Conservation (phyloP, 345 rosid species). For the Eucalyptus erythrocorys region DNA sequence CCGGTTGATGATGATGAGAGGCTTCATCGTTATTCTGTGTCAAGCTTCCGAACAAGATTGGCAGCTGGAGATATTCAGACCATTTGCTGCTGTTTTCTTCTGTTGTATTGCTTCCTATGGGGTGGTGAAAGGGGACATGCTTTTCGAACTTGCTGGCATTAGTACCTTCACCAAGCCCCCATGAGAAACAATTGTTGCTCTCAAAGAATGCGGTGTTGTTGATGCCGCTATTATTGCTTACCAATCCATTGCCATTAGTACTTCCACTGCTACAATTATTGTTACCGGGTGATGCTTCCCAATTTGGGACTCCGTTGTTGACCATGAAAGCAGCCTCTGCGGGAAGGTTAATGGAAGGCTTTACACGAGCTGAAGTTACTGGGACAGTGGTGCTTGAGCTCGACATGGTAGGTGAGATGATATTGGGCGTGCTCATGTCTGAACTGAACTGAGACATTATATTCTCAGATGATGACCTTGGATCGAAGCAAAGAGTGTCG, state of each 20-base stretch:
- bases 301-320: background rate
- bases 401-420: constrained; percentile 9
- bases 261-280: constrained; percentile 1
- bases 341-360: constrained; percentile 52
- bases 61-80: constrained; percentile 36
- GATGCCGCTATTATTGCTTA: constrained; percentile 14
- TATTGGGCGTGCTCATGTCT: background rate
- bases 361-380: constrained; percentile 22
- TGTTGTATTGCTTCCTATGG: background rate
- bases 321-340: constrained; percentile 10
- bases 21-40: constrained; percentile 13
- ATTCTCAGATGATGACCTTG: background rate
- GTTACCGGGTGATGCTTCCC: background rate
- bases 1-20: constrained; percentile 13
- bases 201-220: constrained; percentile 20
- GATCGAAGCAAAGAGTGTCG: background rate
- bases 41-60: constrained; percentile 15
- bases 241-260: constrained; percentile 5
- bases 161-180: constrained; percentile 6
- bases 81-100: constrained; percentile 24
- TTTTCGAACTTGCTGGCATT: background rate
- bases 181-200: constrained; percentile 1
- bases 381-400: constrained; percentile 19
- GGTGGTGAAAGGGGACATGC: background rate
- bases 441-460: background rate